Conservation (phyloP, 2,329 filamentous ascomycete species). For the Pezicula neosporulosa region DNA sequence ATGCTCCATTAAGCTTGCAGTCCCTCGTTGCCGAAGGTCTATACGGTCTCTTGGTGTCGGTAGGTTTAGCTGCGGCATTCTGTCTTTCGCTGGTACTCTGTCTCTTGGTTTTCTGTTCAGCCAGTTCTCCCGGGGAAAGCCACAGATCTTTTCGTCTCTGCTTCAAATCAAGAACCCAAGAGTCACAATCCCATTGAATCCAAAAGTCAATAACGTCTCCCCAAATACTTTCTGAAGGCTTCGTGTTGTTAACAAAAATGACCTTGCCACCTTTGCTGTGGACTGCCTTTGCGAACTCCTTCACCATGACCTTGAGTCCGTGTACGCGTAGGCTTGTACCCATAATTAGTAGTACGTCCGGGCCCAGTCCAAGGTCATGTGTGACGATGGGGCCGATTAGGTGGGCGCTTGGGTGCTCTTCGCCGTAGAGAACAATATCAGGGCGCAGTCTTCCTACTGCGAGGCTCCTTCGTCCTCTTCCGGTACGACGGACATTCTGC, state of each 20-base stretch:
- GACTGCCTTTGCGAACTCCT: constrained; percentile 68
- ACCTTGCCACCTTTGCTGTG: constrained; percentile 64
- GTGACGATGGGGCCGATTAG: constrained; percentile 66
- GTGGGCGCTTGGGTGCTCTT: constrained; percentile 67
- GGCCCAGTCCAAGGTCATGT: constrained; percentile 60
- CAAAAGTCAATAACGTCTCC: constrained; percentile 71
- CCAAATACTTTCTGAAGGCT: constrained; percentile 69
- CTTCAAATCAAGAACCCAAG: constrained; percentile 62
- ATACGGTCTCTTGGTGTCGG: constrained; percentile 5
- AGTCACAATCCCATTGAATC: constrained; percentile 73
- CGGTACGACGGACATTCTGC: constrained; percentile 58
- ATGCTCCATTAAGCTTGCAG: constrained; percentile 25
- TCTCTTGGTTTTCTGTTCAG: constrained; percentile 3
- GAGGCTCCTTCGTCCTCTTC: constrained; percentile 62
- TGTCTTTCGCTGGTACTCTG: not conserved
- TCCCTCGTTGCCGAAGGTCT: constrained; percentile 22
- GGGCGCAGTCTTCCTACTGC: constrained; percentile 66
- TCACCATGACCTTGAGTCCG: constrained; percentile 66
- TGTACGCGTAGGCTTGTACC: constrained; percentile 71
- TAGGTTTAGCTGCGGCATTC: not conserved
- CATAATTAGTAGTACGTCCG: constrained; percentile 66
- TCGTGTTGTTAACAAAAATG: constrained; percentile 70
- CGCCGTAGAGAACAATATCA: constrained; percentile 72
- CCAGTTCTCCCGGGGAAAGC: constrained; percentile 20
- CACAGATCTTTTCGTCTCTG: constrained; percentile 26